Evolutionary conservation across 495 filamentous ascomycete genomes (phyloP).

Genomic region (Aspergillus biplanus): DNA sequence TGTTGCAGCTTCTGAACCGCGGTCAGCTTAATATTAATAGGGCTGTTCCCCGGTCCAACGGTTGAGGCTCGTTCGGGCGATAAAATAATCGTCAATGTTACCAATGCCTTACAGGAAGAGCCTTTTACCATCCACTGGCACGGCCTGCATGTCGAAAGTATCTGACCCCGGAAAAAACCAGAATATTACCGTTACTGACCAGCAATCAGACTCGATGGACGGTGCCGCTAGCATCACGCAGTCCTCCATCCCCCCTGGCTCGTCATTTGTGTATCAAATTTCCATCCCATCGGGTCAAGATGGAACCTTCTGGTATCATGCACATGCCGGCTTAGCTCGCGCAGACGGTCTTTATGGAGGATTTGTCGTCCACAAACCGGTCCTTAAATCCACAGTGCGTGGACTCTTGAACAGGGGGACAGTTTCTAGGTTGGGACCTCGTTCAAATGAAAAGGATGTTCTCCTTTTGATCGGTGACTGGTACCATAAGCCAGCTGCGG

Average conservation of each 20-base stretch:
- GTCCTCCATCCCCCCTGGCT: slow-evolving; percentile 65
- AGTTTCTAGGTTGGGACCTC: slow-evolving; percentile 5
- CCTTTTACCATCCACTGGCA: slow-evolving; percentile 78
- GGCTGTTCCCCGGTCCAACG: slow-evolving; percentile 42
- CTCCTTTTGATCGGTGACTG: slow-evolving; percentile 57
- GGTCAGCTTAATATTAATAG: slow-evolving; percentile 21
- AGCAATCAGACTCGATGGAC: slow-evolving; percentile 63
- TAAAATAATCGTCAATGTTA: slow-evolving; percentile 67
- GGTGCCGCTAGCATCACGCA: slow-evolving; percentile 69
- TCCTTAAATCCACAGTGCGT: slow-evolving; percentile 31
- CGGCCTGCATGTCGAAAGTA: slow-evolving; percentile 70
- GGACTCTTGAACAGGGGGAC: slow-evolving; percentile 24
- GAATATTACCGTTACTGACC: not conserved
- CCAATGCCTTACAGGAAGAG: slow-evolving; percentile 70
- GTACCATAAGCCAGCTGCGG: slow-evolving; percentile 49
- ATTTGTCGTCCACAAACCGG: slow-evolving; percentile 69
- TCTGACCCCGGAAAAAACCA: slow-evolving; percentile 7
- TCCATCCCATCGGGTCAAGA: slow-evolving; percentile 71
- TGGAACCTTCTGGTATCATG: slow-evolving; percentile 86
- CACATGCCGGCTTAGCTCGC: slow-evolving; percentile 67
- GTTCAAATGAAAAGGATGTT: slow-evolving; percentile 43
- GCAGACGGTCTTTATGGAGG: slow-evolving; percentile 76
- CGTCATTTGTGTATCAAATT: slow-evolving; percentile 73
- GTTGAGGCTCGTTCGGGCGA: slow-evolving; percentile 60
- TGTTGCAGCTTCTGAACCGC: not conserved